Conservation (phyloP, 768 basidiomycete genomes). For the Amanita pseudoporphyria region DNA sequence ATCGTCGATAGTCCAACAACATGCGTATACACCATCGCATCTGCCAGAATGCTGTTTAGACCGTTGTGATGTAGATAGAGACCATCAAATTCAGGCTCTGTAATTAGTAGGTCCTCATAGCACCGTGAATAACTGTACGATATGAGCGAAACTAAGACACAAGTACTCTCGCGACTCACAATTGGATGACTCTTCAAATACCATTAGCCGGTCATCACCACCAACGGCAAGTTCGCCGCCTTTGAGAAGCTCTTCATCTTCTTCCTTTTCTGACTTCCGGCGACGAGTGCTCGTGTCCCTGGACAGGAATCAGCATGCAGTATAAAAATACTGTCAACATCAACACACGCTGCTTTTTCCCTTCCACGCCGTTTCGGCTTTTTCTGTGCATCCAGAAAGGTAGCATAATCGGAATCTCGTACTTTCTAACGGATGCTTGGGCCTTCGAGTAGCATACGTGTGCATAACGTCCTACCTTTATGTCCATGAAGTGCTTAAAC, state of each 20-base stretch:
- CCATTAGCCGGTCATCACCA: conserved; percentile 83
- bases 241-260: conserved; percentile 91
- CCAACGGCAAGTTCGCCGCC: conserved; percentile 73
- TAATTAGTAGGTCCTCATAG: conserved; percentile 89
- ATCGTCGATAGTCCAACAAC: neutral
- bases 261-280: conserved; percentile 96
- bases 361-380: conserved; percentile 79
- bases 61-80: conserved; percentile 92
- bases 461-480: conserved; percentile 54
- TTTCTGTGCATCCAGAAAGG: conserved; percentile 77
- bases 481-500: conserved; percentile 96
- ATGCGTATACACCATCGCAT: conserved; percentile 68
- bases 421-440: conserved; percentile 43
- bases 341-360: conserved; percentile 56
- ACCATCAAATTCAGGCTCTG: conserved; percentile 98
- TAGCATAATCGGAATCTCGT: conserved; percentile 89
- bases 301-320: neutral
- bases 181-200: conserved; percentile 89
- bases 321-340: neutral
- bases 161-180: conserved; percentile 42
- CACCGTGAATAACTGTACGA: conserved; percentile 55
- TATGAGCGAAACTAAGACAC: neutral
- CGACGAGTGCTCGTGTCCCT: conserved; percentile 77
- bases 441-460: neutral
- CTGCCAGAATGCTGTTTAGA: conserved; percentile 92